phyloP scores from a whole-genome alignment of 2,329 filamentous ascomycete genomes.

The Aspergillus luchuensis region DNA sequence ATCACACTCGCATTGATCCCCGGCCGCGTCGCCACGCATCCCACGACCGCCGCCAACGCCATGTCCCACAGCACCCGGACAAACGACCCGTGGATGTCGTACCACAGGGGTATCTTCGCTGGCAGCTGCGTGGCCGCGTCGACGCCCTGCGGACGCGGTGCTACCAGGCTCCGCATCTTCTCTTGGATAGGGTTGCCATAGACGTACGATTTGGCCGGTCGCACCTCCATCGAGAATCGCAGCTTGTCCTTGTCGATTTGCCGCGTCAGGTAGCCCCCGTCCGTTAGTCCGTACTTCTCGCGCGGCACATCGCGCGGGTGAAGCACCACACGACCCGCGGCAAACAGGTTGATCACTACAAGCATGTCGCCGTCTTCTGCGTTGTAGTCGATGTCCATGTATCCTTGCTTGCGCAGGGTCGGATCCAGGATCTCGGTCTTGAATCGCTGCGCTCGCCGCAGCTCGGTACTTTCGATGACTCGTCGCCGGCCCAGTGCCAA shows the following conservation, averaged over 20 bases:
- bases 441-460: slow-evolving; percentile 45
- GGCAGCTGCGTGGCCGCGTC: slow-evolving; percentile 12
- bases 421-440: slow-evolving; percentile 47
- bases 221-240: slow-evolving; percentile 46
- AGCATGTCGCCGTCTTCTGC: slow-evolving; percentile 49
- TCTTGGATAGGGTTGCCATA: slow-evolving; percentile 42
- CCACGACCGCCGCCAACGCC: slow-evolving; percentile 44
- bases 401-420: slow-evolving; percentile 34
- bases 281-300: slow-evolving; percentile 50
- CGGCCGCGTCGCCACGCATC: slow-evolving; percentile 45
- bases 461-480: slow-evolving; percentile 41
- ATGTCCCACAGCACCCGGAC: slow-evolving; percentile 45
- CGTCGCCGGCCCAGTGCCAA: slow-evolving; percentile 43
- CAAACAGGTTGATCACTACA: slow-evolving; percentile 46
- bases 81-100: slow-evolving; percentile 49
- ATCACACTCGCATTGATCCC: slow-evolving; percentile 41
- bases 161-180: slow-evolving; percentile 19
- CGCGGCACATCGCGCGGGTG: slow-evolving; percentile 43
- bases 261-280: slow-evolving; percentile 50
- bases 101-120: slow-evolving; percentile 49
- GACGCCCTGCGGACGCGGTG: slow-evolving; percentile 28
- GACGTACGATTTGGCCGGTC: slow-evolving; percentile 40
- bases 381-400: slow-evolving; percentile 37
- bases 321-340: slow-evolving; percentile 39
- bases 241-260: slow-evolving; percentile 49